A percentile compares a stretch with the other conserved stretches of the same genome.
These are phyloP conservation scores for Dissophora ornata DNA, from an alignment of 192 early-diverging fungal species.

Conservation along the genomic window DNA sequence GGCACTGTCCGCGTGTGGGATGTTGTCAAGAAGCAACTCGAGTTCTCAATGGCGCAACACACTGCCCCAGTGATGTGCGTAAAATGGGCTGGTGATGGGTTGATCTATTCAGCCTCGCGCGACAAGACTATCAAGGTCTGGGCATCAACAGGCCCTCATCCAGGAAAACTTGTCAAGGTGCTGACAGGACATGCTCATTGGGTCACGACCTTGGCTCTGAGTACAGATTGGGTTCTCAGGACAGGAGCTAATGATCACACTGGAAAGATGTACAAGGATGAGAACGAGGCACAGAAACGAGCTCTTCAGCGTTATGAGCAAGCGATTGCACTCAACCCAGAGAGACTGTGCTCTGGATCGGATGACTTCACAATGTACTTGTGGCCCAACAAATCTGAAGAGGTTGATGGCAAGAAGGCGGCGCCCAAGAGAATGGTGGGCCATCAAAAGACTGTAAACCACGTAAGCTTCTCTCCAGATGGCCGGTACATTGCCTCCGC, in stretches of 20 bases:
- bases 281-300: slow-evolving; percentile 75
- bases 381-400: slow-evolving; percentile 73
- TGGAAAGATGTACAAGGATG: slow-evolving; percentile 63
- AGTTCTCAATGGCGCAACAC: slow-evolving; percentile 87
- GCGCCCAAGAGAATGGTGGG: slow-evolving; percentile 86
- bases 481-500: slow-evolving; percentile 90
- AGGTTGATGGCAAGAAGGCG: slow-evolving; percentile 78
- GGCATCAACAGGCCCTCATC: slow-evolving; percentile 65
- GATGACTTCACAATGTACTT: slow-evolving; percentile 98
- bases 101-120: slow-evolving; percentile 91
- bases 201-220: slow-evolving; percentile 94
- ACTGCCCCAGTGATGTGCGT: slow-evolving; percentile 94
- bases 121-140: slow-evolving; percentile 98
- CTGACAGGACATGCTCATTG: slow-evolving; percentile 96
- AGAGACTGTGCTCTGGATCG: slow-evolving; percentile 90
- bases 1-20: slow-evolving; percentile 96
- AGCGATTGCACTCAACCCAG: slow-evolving; percentile 72
- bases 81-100: slow-evolving; percentile 96
- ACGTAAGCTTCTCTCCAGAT: slow-evolving; percentile 94
- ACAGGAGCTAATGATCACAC: slow-evolving; percentile 94
- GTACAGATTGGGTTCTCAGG: slow-evolving; percentile 90
- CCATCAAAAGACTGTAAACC: slow-evolving; percentile 96
- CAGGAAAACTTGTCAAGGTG: slow-evolving; percentile 86
- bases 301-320: slow-evolving; percentile 85
- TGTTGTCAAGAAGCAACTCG: slow-evolving; percentile 74